These are phyloP conservation scores for Ascochyta clinopodiicola DNA, from an alignment of 2,329 filamentous ascomycete genomes.

Conservation along the genomic window DNA sequence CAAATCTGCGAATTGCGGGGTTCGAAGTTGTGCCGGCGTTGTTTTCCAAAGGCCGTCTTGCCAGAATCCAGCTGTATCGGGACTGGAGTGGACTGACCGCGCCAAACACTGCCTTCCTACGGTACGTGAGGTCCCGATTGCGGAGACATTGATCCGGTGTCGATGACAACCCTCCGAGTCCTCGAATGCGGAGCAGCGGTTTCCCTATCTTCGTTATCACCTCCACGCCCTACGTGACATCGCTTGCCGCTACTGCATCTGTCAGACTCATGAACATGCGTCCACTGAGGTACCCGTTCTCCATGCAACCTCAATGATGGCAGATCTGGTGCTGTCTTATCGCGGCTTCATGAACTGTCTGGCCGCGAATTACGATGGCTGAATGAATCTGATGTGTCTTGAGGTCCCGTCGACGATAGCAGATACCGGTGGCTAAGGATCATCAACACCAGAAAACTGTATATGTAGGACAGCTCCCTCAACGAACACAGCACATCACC, in stretches of 20 bases:
- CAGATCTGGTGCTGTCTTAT: constrained; percentile 23
- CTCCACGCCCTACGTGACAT: constrained; percentile 30
- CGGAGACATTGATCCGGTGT: not conserved
- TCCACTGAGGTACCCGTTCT: constrained; percentile 14
- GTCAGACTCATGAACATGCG: constrained; percentile 2
- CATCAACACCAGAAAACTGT: constrained; percentile 7
- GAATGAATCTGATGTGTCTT: constrained; percentile 3
- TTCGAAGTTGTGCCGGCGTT: not conserved
- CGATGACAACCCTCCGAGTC: constrained; percentile 4
- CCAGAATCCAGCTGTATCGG: too few species aligned
- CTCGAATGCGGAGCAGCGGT: not conserved
- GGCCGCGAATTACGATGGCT: constrained; percentile 14
- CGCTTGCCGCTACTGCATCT: constrained; percentile 32
- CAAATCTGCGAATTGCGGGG: constrained; percentile 1
- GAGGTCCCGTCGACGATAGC: constrained; percentile 20
- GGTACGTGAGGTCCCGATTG: too few species aligned
- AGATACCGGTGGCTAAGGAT: constrained; percentile 24
- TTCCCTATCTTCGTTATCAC: constrained; percentile 17
- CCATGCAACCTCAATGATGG: constrained; percentile 2
- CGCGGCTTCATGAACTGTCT: constrained; percentile 15
- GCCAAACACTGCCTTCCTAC: too few species aligned
- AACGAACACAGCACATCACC: constrained; percentile 2
- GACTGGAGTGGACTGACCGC: too few species aligned
- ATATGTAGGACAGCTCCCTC: constrained; percentile 20
- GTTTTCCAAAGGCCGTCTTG: too few species aligned